These are phyloP conservation scores for Aureobasidium sp. DNA, from an alignment of 2,329 filamentous ascomycete genomes.

Conservation along the genomic window DNA sequence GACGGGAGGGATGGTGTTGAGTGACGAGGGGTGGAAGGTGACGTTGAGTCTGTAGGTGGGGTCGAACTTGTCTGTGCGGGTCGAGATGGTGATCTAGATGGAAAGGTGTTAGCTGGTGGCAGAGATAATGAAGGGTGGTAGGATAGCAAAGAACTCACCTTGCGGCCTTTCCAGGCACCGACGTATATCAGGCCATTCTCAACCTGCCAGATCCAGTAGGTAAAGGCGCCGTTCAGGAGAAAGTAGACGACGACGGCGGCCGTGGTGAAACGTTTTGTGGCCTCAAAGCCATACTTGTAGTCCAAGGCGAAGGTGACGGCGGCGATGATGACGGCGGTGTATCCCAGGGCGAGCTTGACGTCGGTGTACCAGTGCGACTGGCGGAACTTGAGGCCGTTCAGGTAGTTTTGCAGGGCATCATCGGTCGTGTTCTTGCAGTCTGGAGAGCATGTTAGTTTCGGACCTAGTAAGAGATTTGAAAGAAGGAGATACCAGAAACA, in stretches of 20 bases:
- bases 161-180: slow-evolving; percentile 62
- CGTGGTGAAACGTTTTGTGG: slow-evolving; percentile 73
- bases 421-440: slow-evolving; percentile 96
- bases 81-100: slow-evolving; percentile 63
- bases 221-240: slow-evolving; percentile 67
- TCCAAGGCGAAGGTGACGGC: slow-evolving; percentile 84
- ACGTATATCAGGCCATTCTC: slow-evolving; percentile 79
- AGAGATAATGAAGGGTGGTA: not conserved
- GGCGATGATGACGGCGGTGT: slow-evolving; percentile 70
- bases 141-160: slow-evolving; percentile 39
- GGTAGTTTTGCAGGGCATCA: slow-evolving; percentile 88
- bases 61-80: slow-evolving; percentile 68
- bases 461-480: not conserved
- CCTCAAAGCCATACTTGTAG: slow-evolving; percentile 84
- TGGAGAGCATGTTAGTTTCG: slow-evolving; percentile 32
- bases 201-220: slow-evolving; percentile 75
- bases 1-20: slow-evolving; percentile 22
- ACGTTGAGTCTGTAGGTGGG: slow-evolving; percentile 74
- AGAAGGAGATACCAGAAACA: slow-evolving; percentile 18
- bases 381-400: slow-evolving; percentile 72
- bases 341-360: slow-evolving; percentile 76
- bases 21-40: slow-evolving; percentile 23
- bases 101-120: not conserved
- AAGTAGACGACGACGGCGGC: slow-evolving; percentile 75
- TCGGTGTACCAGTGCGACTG: slow-evolving; percentile 78